A percentile compares a stretch with the other conserved stretches of the same genome.
phyloP scores from a whole-genome alignment of 75 land plant genomes.

The Adiantum capillusveneris region DNA sequence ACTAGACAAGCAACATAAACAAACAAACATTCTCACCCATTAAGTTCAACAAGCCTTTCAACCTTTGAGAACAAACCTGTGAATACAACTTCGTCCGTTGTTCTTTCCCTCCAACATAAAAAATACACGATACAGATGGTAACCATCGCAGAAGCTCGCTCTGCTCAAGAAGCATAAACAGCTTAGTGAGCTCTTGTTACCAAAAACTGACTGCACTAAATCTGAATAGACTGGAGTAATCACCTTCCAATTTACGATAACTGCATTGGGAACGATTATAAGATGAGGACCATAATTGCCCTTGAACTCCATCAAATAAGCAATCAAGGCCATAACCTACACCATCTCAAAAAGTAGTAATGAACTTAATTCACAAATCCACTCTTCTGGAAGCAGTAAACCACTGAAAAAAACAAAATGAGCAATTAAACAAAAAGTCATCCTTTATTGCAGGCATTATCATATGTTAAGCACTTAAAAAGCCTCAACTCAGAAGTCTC shows the following conservation, averaged over 20 bases:
- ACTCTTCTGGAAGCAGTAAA: too few relatives aligned
- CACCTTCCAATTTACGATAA: constrained; percentile 99
- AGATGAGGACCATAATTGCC: constrained; percentile 99
- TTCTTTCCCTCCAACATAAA: constrained; percentile 94
- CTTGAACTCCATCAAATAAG: constrained; percentile 98
- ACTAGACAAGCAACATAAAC: too few relatives aligned
- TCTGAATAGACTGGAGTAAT: background rate
- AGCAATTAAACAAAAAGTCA: too few relatives aligned
- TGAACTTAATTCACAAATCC: too few relatives aligned
- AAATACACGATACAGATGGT: constrained; percentile 90
- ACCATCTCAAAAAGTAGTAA: background rate
- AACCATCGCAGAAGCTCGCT: constrained; percentile 96
- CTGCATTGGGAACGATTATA: constrained; percentile 99
- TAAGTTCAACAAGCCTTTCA: too few relatives aligned
- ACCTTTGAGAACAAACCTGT: constrained; percentile 41
- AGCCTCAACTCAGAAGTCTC: too few relatives aligned
- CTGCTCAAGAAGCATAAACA: constrained; percentile 28
- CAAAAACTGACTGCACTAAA: background rate
- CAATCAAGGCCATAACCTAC: constrained; percentile 99
- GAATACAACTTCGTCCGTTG: constrained; percentile 75
- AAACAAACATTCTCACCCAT: too few relatives aligned
- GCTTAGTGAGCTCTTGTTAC: background rate
- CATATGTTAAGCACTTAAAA: too few relatives aligned
- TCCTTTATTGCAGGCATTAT: too few relatives aligned
- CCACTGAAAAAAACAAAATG: too few relatives aligned